Evolutionary conservation across 257 asterid species (phyloP).

Genomic region (Solanum gracilifrons): DNA sequence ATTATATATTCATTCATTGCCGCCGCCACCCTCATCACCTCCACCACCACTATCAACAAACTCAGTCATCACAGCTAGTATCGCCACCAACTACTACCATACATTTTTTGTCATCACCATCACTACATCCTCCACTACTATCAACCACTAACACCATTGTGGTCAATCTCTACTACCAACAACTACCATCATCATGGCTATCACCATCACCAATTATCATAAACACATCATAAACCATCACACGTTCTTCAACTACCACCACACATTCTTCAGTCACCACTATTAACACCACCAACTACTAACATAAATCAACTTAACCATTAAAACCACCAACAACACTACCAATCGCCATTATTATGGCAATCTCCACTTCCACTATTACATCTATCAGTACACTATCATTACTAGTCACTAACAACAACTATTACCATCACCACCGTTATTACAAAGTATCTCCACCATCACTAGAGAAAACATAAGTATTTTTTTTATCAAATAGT

Average conservation of each 20-base stretch:
- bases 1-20: too few relatives aligned
- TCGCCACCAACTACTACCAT: neutral
- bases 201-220: too few relatives aligned
- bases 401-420: neutral
- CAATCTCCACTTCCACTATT: neutral
- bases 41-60: neutral
- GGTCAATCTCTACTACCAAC: too few relatives aligned
- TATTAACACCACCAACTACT: neutral
- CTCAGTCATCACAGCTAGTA: neutral
- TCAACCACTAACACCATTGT: too few relatives aligned
- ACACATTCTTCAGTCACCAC: neutral
- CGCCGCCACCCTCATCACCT: neutral
- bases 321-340: neutral
- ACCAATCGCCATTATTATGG: neutral
- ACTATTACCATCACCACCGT: neutral
- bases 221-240: too few relatives aligned
- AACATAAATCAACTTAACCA: neutral
- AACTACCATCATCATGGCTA: too few relatives aligned
- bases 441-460: neutral
- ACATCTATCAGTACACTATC: neutral
- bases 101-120: too few relatives aligned
- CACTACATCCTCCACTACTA: too few relatives aligned
- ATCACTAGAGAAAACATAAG: too few relatives aligned
- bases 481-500: neutral
- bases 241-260: neutral